Conservation (phyloP, 805 yeast species). For the Sugiyamaella mastotermitis region DNA sequence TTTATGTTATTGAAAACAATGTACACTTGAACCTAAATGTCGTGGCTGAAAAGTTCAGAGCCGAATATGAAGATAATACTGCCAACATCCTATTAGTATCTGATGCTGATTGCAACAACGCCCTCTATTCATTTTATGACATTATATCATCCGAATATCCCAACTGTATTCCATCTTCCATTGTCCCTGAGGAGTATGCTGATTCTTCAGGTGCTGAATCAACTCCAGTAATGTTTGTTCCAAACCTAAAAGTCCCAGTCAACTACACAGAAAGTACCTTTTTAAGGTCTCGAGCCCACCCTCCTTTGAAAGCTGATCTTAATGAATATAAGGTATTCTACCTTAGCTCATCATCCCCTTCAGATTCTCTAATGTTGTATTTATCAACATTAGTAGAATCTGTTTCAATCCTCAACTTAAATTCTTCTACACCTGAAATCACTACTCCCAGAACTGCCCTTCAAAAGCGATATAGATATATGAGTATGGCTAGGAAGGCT, state of each 20-base stretch:
- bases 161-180: slow-evolving; percentile 25
- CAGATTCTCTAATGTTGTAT: slow-evolving; percentile 70
- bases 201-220: not conserved
- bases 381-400: slow-evolving; percentile 64
- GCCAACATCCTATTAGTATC: slow-evolving; percentile 53
- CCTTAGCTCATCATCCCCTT: slow-evolving; percentile 44
- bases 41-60: slow-evolving; percentile 37
- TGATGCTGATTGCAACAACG: slow-evolving; percentile 69
- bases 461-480: slow-evolving; percentile 75
- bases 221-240: slow-evolving; percentile 4
- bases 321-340: slow-evolving; percentile 59
- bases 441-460: slow-evolving; percentile 60
- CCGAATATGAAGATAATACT: slow-evolving; percentile 35
- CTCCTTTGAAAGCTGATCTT: slow-evolving; percentile 22
- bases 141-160: slow-evolving; percentile 28
- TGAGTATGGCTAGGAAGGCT: slow-evolving; percentile 86
- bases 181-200: slow-evolving; percentile 5
- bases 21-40: slow-evolving; percentile 37
- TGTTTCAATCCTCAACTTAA: slow-evolving; percentile 47
- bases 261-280: slow-evolving; percentile 3
- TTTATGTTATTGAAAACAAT: slow-evolving; percentile 75
- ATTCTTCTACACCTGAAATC: slow-evolving; percentile 16
- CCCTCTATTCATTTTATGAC: slow-evolving; percentile 46
- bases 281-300: slow-evolving; percentile 22
- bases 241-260: slow-evolving; percentile 2